Conservation (phyloP, 768 basidiomycete species). For the Piloderma croceum region DNA sequence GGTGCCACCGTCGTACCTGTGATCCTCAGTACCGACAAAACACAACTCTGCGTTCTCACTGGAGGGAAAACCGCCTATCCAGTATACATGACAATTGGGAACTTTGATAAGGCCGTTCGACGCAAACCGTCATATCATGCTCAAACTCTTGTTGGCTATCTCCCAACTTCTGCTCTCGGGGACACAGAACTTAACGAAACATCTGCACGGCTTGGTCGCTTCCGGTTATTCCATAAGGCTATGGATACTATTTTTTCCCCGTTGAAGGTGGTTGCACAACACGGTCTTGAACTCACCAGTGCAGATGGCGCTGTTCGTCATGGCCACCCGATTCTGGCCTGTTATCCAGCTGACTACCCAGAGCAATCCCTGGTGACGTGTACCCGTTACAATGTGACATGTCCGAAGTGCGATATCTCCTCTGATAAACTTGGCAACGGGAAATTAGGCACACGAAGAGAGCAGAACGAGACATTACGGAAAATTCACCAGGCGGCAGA, state of each 20-base stretch:
- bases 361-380: conserved; percentile 14
- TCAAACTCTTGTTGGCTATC: conserved; percentile 4
- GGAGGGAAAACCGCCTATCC: neutral
- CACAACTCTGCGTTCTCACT: conserved; percentile 2
- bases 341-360: conserved; percentile 15
- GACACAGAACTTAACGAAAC: too few relatives aligned
- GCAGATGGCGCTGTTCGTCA: conserved; percentile 4
- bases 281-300: conserved; percentile 13
- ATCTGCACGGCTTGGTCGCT: conserved; percentile 7
- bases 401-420: conserved; percentile 8
- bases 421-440: conserved; percentile 1
- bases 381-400: conserved; percentile 10
- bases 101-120: too few relatives aligned
- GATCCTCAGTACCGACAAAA: conserved; percentile 14
- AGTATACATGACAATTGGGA: too few relatives aligned
- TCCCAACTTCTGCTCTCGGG: too few relatives aligned
- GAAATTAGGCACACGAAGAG: conserved; percentile 1
- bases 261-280: conserved; percentile 13
- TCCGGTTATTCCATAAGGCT: conserved; percentile 15
- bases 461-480: neutral
- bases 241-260: too few relatives aligned
- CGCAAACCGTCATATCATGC: too few relatives aligned
- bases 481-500: conserved; percentile 8
- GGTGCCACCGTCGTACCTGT: conserved; percentile 16
- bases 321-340: conserved; percentile 8